Evolutionary conservation across 2,329 filamentous ascomycete genomes (phyloP).

Genomic region (Neurospora sp.): DNA sequence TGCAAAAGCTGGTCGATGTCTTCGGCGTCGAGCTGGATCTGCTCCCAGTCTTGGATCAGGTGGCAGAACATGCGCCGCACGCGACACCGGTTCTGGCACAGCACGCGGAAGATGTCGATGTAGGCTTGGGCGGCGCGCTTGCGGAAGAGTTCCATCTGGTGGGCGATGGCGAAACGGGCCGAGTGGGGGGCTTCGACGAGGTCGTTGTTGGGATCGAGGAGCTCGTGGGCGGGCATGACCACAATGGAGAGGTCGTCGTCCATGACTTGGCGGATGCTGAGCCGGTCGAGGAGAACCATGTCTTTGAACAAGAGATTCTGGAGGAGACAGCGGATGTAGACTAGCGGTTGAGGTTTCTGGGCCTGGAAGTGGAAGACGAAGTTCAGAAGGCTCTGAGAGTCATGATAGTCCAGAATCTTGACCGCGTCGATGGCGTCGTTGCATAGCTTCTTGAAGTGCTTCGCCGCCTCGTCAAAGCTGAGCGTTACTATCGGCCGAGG

Average conservation of each 20-base stretch:
- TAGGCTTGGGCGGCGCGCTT: conserved; percentile 58
- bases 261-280: conserved; percentile 64
- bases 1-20: conserved; percentile 63
- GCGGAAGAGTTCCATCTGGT: conserved; percentile 62
- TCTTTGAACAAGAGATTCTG: conserved; percentile 67
- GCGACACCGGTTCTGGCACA: conserved; percentile 85
- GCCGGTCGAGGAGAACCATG: conserved; percentile 57
- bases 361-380: conserved; percentile 68
- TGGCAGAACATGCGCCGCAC: conserved; percentile 86
- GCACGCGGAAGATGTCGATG: conserved; percentile 70
- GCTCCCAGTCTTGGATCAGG: conserved; percentile 72
- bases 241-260: conserved; percentile 73
- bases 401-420: conserved; percentile 41
- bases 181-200: conserved; percentile 65
- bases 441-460: conserved; percentile 60
- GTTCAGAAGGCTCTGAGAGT: conserved; percentile 61
- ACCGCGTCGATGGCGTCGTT: conserved; percentile 59
- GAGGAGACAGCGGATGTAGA: conserved; percentile 73
- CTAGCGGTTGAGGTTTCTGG: conserved; percentile 70
- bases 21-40: conserved; percentile 71
- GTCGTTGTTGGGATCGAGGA: conserved; percentile 68
- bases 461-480: conserved; percentile 60
- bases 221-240: conserved; percentile 59
- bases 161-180: conserved; percentile 61
- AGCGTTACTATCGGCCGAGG: conserved; percentile 80